phyloP scores from a whole-genome alignment of 2,329 filamentous ascomycete species.

The Knufia fluminis region DNA sequence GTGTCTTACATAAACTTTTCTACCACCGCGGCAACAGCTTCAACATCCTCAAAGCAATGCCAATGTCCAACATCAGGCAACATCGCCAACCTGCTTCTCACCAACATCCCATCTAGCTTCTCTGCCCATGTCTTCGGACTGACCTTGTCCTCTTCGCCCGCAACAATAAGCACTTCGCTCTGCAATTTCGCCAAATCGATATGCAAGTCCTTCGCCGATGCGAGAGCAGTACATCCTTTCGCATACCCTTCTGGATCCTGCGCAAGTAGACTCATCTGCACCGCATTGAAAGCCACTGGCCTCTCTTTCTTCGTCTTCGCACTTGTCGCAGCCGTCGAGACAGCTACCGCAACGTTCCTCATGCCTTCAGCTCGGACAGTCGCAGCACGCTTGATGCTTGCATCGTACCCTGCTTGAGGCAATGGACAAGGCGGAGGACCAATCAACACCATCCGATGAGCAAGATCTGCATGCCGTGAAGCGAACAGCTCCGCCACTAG shows the following conservation, averaged over 20 bases:
- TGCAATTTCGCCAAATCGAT: constrained; percentile 30
- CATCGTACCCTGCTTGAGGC: constrained; percentile 28
- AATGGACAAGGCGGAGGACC: constrained; percentile 41
- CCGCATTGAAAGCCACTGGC: constrained; percentile 35
- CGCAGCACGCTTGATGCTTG: constrained; percentile 29
- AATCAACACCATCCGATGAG: constrained; percentile 40
- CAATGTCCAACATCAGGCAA: constrained; percentile 42
- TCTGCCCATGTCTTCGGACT: constrained; percentile 30
- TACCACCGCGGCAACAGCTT: constrained; percentile 28
- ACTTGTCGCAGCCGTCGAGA: constrained; percentile 32
- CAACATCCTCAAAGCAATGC: constrained; percentile 42
- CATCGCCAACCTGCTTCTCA: constrained; percentile 8
- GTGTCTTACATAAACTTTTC: constrained; percentile 11
- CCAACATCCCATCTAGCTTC: constrained; percentile 21
- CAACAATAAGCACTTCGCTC: constrained; percentile 33
- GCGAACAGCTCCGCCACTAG: constrained; percentile 40
- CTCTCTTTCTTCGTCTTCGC: constrained; percentile 29
- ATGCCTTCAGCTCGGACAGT: constrained; percentile 39
- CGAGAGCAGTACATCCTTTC: constrained; percentile 44
- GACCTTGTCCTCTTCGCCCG: constrained; percentile 39
- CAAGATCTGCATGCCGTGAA: constrained; percentile 30
- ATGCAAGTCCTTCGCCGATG: constrained; percentile 26
- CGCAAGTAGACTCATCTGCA: constrained; percentile 36
- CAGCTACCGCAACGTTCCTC: constrained; percentile 33
- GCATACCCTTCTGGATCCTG: constrained; percentile 48